A percentile compares a stretch with the other conserved stretches of the same genome.
These are phyloP conservation scores for Xenoacremonium recifei DNA, from an alignment of 2,329 filamentous ascomycete species.

Conservation along the genomic window DNA sequence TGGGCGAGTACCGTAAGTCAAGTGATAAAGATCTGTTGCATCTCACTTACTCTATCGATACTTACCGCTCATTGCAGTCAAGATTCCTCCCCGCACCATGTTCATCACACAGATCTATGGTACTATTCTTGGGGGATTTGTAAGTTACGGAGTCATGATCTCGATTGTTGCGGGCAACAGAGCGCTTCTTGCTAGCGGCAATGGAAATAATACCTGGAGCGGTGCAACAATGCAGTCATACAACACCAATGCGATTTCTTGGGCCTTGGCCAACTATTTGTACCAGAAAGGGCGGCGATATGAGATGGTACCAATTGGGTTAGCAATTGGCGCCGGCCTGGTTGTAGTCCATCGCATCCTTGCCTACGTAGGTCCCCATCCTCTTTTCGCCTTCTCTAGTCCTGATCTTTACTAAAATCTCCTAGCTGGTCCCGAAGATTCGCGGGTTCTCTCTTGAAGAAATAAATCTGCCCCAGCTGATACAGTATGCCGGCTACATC, in stretches of 20 bases:
- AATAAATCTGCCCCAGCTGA: slow-evolving; percentile 53
- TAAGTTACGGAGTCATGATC: slow-evolving; percentile 57
- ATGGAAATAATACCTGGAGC: slow-evolving; percentile 52
- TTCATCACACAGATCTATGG: slow-evolving; percentile 56
- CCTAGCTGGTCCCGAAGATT: slow-evolving; percentile 47
- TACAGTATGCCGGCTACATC: slow-evolving; percentile 54
- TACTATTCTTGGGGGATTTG: slow-evolving; percentile 50
- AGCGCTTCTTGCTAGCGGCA: slow-evolving; percentile 42
- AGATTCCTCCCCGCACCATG: slow-evolving; percentile 54
- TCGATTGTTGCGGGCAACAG: slow-evolving; percentile 49
- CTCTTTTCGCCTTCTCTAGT: background rate
- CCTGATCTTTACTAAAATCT: slow-evolving; percentile 1
- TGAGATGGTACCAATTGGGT: slow-evolving; percentile 47
- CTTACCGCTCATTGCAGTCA: slow-evolving; percentile 37
- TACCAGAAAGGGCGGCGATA: slow-evolving; percentile 46
- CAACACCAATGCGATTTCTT: slow-evolving; percentile 46
- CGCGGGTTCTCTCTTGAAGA: slow-evolving; percentile 38
- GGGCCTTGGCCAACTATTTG: slow-evolving; percentile 53
- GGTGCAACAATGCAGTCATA: slow-evolving; percentile 49
- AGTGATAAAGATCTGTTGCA: no score
- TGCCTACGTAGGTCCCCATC: slow-evolving; percentile 33
- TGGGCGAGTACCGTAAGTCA: slow-evolving; percentile 56
- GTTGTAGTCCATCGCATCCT: slow-evolving; percentile 46
- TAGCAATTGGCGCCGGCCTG: slow-evolving; percentile 45
- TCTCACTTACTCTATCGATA: background rate